phyloP scores from a whole-genome alignment of 108 stramenopile genomes.

The Cyclotella distinguenda region DNA sequence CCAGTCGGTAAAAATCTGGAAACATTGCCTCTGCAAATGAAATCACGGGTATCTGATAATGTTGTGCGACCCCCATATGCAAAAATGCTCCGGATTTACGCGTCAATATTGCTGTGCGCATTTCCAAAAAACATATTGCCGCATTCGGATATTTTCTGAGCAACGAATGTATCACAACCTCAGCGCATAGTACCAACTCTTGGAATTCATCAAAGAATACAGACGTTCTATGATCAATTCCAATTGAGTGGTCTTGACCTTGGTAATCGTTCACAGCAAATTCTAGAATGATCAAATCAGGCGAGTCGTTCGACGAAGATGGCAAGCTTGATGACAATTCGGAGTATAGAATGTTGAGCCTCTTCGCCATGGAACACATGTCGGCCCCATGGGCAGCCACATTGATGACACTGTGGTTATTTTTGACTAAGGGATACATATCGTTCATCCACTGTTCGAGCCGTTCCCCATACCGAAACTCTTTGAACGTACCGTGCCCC shows the following conservation, averaged over 20 bases:
- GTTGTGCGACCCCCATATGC: slow-evolving; percentile 65
- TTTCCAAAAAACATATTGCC: slow-evolving; percentile 57
- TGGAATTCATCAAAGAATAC: slow-evolving; percentile 68
- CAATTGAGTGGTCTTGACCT: slow-evolving; percentile 59
- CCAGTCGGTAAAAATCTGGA: slow-evolving; percentile 42
- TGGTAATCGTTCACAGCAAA: slow-evolving; percentile 73
- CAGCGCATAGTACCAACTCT: slow-evolving; percentile 52
- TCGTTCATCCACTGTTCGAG: slow-evolving; percentile 65
- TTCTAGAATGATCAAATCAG: slow-evolving; percentile 59
- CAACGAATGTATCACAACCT: slow-evolving; percentile 54
- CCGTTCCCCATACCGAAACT: slow-evolving; percentile 39
- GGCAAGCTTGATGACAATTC: slow-evolving; percentile 44
- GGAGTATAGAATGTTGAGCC: slow-evolving; percentile 49
- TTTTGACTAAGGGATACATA: slow-evolving; percentile 40
- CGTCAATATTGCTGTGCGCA: slow-evolving; percentile 56
- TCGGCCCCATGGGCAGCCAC: slow-evolving; percentile 66
- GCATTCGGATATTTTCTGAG: slow-evolving; percentile 44
- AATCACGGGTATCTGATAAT: slow-evolving; percentile 69
- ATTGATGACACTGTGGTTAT: slow-evolving; percentile 48
- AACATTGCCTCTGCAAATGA: slow-evolving; percentile 61
- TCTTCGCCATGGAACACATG: slow-evolving; percentile 61
- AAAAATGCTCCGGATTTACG: slow-evolving; percentile 59
- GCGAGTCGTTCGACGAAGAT: slow-evolving; percentile 24
- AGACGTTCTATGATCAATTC: slow-evolving; percentile 51
- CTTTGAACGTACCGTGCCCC: slow-evolving; percentile 49